Percentiles rank a stretch among this genome's conserved stretches.
Evolutionary conservation across 73 alveolate species (phyloP).

Genomic region (Tetrahymena malaccensis): DNA sequence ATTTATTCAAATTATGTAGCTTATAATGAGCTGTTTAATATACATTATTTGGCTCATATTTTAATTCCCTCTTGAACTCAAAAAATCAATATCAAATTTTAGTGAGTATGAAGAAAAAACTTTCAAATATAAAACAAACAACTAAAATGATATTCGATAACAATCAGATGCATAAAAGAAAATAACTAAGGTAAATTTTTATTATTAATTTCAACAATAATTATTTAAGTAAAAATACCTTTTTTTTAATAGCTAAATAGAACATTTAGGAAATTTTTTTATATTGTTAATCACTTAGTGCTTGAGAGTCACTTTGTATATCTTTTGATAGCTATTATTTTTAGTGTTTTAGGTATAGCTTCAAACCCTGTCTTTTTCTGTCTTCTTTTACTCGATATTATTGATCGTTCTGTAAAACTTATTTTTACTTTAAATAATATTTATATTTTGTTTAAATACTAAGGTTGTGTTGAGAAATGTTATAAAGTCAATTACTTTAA

Average conservation of each 20-base stretch:
- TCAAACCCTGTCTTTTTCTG: background rate
- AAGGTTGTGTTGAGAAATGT: constrained; percentile 20
- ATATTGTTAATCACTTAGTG: background rate
- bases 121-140: background rate
- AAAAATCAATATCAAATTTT: background rate
- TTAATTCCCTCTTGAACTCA: background rate
- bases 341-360: background rate
- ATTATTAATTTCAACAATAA: background rate
- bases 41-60: background rate
- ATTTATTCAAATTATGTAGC: background rate
- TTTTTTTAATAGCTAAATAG: background rate
- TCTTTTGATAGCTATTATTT: background rate
- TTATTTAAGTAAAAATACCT: background rate
- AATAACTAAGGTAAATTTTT: background rate
- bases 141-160: background rate
- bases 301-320: background rate
- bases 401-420: background rate
- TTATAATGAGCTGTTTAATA: background rate
- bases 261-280: background rate
- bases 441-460: background rate
- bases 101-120: background rate
- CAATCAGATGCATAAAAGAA: background rate
- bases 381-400: background rate
- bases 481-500: constrained; percentile 14
- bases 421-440: background rate